These are phyloP conservation scores for Cladosporium sp. DNA, from an alignment of 2,329 filamentous ascomycete genomes.

Conservation along the genomic window DNA sequence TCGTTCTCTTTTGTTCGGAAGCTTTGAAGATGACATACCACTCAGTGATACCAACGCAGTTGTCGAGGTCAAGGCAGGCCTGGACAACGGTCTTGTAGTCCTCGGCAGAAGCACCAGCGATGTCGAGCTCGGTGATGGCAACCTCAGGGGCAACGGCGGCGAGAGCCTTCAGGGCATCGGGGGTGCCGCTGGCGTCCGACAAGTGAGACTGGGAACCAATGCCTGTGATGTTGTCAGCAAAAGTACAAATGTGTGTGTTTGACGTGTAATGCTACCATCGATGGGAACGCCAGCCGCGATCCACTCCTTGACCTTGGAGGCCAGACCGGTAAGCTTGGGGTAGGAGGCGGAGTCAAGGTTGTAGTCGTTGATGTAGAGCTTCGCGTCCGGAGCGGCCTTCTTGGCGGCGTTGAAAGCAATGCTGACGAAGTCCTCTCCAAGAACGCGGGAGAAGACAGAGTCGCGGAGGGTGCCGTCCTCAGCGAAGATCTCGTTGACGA, in stretches of 20 bases:
- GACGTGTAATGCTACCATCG: slow-evolving; percentile 40
- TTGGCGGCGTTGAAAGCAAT: slow-evolving; percentile 58
- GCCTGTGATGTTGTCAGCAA: slow-evolving; percentile 1
- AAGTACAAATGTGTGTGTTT: background rate
- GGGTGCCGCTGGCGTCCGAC: slow-evolving; percentile 35
- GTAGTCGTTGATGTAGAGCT: slow-evolving; percentile 70
- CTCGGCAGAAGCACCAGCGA: slow-evolving; percentile 48
- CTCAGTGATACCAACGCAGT: slow-evolving; percentile 58
- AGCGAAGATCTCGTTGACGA: slow-evolving; percentile 56
- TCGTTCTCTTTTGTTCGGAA: background rate
- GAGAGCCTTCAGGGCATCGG: slow-evolving; percentile 46
- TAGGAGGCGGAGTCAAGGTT: slow-evolving; percentile 56
- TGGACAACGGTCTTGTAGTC: slow-evolving; percentile 52
- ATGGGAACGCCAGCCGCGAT: slow-evolving; percentile 56
- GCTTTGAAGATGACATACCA: slow-evolving; percentile 1
- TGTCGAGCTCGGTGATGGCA: slow-evolving; percentile 64
- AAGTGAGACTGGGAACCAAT: slow-evolving; percentile 52
- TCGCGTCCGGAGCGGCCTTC: slow-evolving; percentile 52
- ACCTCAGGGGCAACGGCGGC: slow-evolving; percentile 49
- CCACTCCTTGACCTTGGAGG: slow-evolving; percentile 56
- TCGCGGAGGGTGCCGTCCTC: slow-evolving; percentile 59
- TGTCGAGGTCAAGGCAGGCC: slow-evolving; percentile 52
- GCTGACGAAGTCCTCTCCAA: slow-evolving; percentile 63
- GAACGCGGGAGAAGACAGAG: slow-evolving; percentile 60
- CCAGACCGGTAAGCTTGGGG: slow-evolving; percentile 53